Conservation (phyloP, 768 basidiomycete genomes). For the Boletus subparvulus region DNA sequence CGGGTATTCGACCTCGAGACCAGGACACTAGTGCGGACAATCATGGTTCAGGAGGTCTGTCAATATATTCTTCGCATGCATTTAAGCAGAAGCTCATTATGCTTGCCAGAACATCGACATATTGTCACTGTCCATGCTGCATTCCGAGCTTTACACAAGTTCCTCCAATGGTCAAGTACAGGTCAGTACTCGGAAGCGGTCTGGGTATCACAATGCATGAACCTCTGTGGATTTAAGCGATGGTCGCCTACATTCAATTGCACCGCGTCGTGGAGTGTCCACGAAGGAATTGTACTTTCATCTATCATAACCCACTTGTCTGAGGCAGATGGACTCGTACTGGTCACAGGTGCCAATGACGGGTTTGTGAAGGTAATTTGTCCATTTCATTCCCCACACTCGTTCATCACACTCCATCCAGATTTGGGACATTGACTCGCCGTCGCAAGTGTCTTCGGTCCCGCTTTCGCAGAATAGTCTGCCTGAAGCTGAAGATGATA, state of each 20-base stretch:
- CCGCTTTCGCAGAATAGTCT: neutral
- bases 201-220: neutral
- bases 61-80: neutral
- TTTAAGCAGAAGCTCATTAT: neutral
- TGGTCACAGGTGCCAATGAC: slow-evolving; percentile 85
- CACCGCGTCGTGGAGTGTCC: slow-evolving; percentile 78
- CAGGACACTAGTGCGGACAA: slow-evolving; percentile 78
- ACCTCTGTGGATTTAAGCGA: slow-evolving; percentile 42
- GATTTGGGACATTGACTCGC: slow-evolving; percentile 56
- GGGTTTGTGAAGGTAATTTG: slow-evolving; percentile 70
- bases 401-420: slow-evolving; percentile 19
- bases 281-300: slow-evolving; percentile 80
- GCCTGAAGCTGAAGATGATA: slow-evolving; percentile 17
- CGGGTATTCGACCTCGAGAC: slow-evolving; percentile 91
- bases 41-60: slow-evolving; percentile 79
- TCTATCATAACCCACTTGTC: slow-evolving; percentile 54
- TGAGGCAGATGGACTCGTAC: slow-evolving; percentile 27
- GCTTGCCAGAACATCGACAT: slow-evolving; percentile 68
- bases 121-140: slow-evolving; percentile 72
- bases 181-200: slow-evolving; percentile 36
- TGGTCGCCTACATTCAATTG: slow-evolving; percentile 87
- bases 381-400: neutral
- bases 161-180: slow-evolving; percentile 69
- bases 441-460: neutral
- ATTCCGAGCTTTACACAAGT: slow-evolving; percentile 64